Percentiles rank a stretch among this genome's conserved stretches.
These are phyloP conservation scores for Murraya koenigii DNA, from an alignment of 345 rosid species.

Conservation along the genomic window DNA sequence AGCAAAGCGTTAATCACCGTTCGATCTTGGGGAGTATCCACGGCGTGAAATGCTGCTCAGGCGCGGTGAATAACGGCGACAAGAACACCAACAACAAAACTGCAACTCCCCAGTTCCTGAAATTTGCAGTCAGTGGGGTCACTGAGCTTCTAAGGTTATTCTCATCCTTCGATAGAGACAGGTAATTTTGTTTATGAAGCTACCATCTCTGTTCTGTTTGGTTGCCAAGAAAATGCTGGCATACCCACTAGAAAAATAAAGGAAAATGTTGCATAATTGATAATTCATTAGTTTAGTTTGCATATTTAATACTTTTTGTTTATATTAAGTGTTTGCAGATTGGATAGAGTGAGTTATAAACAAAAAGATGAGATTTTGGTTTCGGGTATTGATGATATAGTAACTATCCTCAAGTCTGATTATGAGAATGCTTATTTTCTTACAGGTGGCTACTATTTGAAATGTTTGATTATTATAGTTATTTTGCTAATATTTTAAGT, in stretches of 20 bases:
- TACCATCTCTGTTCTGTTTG: constrained; percentile 10
- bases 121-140: constrained; percentile 67
- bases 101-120: constrained; percentile 46
- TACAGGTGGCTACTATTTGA: constrained; percentile 44
- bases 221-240: constrained; percentile 3
- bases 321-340: constrained; percentile 12
- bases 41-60: constrained; percentile 46
- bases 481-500: not conserved
- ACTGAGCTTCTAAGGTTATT: constrained; percentile 68
- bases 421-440: constrained; percentile 83
- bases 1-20: not conserved
- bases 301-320: not conserved
- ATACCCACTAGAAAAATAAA: not conserved
- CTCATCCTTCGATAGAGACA: constrained; percentile 33
- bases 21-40: constrained; percentile 31
- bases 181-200: constrained; percentile 14
- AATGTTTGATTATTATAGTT: not conserved
- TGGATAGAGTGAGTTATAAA: constrained; percentile 20
- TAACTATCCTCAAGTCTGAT: constrained; percentile 55
- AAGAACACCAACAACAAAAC: constrained; percentile 2
- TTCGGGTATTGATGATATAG: constrained; percentile 52
- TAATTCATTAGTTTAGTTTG: not conserved
- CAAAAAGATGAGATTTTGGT: constrained; percentile 30
- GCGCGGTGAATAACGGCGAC: constrained; percentile 23
- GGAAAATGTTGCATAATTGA: not conserved